Percentiles rank a stretch among this genome's conserved stretches.
These are phyloP conservation scores for Aspergillus floridensis DNA, from an alignment of 2,329 filamentous ascomycete genomes.

Conservation along the genomic window DNA sequence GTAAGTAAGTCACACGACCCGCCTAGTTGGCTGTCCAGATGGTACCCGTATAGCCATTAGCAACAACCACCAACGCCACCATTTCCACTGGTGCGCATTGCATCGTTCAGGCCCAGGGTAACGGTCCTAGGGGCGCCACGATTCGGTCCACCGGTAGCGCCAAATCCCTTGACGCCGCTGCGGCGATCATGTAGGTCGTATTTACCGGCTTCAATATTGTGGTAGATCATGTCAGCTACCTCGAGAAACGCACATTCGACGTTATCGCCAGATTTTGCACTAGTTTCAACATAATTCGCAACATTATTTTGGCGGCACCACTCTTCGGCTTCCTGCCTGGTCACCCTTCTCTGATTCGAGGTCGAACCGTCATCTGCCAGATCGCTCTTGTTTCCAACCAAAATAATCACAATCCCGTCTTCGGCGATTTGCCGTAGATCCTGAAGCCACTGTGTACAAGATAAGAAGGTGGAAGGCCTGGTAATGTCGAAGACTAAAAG, in stretches of 20 bases:
- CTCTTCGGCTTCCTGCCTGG: slow-evolving; percentile 75
- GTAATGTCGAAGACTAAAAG: slow-evolving; percentile 95
- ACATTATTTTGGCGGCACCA: slow-evolving; percentile 87
- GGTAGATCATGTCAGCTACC: slow-evolving; percentile 91
- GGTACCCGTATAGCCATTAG: slow-evolving; percentile 13
- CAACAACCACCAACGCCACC: slow-evolving; percentile 40
- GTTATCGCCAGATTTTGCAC: slow-evolving; percentile 89
- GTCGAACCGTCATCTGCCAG: slow-evolving; percentile 56
- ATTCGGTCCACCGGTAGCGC: slow-evolving; percentile 38
- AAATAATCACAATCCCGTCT: slow-evolving; percentile 87
- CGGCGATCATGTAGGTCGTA: slow-evolving; percentile 93
- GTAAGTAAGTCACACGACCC: neutral
- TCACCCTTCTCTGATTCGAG: slow-evolving; percentile 68
- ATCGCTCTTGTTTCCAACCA: slow-evolving; percentile 95
- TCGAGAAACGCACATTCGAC: slow-evolving; percentile 92
- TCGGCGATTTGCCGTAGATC: slow-evolving; percentile 94
- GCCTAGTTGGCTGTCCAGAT: neutral
- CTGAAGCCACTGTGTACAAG: slow-evolving; percentile 89
- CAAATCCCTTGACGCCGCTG: slow-evolving; percentile 76
- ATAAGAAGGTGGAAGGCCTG: slow-evolving; percentile 76
- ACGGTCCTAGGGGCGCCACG: slow-evolving; percentile 40
- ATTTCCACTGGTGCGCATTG: slow-evolving; percentile 43
- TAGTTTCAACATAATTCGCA: slow-evolving; percentile 92
- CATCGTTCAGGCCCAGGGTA: slow-evolving; percentile 47
- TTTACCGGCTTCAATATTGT: slow-evolving; percentile 91